Evolutionary conservation across 2,329 filamentous ascomycete species (phyloP).

Genomic region (Penicillium sp.): DNA sequence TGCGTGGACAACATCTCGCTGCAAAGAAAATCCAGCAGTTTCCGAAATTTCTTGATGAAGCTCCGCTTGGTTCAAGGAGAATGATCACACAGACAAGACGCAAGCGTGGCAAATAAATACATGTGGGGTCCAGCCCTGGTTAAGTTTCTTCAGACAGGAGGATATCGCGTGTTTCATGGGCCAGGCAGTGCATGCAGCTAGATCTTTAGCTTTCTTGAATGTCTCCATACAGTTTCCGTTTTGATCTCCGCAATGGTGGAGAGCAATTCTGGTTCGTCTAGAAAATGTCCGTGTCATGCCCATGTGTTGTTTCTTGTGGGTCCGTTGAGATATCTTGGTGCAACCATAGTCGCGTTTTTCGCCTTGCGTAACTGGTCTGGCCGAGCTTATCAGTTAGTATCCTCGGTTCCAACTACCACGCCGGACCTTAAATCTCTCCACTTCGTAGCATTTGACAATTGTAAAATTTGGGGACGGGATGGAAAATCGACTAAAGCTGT

Average conservation of each 20-base stretch:
- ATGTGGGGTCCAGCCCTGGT: background rate
- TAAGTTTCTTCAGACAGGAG: background rate
- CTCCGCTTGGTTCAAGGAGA: background rate
- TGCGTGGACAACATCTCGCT: background rate
- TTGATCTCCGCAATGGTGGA: background rate
- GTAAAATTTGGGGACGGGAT: background rate
- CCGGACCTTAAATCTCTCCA: background rate
- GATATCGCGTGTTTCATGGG: background rate
- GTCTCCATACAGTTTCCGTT: background rate
- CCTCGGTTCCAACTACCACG: background rate
- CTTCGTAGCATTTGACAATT: background rate
- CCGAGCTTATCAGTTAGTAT: background rate
- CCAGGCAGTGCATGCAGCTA: constrained; percentile 4
- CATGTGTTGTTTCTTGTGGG: background rate
- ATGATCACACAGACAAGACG: background rate
- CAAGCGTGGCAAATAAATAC: background rate
- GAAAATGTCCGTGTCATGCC: background rate
- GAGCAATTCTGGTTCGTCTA: background rate
- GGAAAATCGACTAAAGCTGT: background rate
- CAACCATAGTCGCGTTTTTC: background rate
- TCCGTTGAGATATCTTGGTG: background rate
- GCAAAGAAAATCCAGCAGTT: background rate
- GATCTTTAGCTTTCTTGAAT: background rate
- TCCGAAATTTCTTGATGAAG: too few relatives aligned
- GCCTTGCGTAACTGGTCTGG: background rate